These are phyloP conservation scores for Tephrocybe sp. DNA, from an alignment of 768 basidiomycete species.

Conservation along the genomic window DNA sequence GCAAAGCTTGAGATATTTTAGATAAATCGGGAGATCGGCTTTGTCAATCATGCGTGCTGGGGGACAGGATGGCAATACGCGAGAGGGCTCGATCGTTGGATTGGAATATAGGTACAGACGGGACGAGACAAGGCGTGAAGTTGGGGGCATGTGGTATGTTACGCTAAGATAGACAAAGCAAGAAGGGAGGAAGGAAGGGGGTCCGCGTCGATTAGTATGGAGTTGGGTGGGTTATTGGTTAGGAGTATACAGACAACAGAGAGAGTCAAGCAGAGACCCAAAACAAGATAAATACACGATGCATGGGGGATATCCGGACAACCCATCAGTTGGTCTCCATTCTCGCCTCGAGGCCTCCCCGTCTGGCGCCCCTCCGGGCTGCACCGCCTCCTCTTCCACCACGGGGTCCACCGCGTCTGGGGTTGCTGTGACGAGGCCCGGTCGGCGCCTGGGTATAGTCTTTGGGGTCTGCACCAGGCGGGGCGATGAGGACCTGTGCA, in stretches of 20 bases:
- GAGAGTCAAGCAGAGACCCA: not conserved
- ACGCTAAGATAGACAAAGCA: no score
- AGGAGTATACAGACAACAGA: no score
- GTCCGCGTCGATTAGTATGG: no score
- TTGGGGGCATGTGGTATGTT: not conserved
- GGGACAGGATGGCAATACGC: no score
- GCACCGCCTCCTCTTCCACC: slow-evolving; percentile 38
- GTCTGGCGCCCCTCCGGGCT: slow-evolving; percentile 33
- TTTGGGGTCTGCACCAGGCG: slow-evolving; percentile 61
- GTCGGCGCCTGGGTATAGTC: slow-evolving; percentile 42
- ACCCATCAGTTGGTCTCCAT: slow-evolving; percentile 55
- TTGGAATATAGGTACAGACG: no score
- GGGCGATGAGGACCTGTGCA: slow-evolving; percentile 65
- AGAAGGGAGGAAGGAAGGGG: no score
- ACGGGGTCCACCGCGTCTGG: slow-evolving; percentile 36
- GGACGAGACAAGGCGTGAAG: no score
- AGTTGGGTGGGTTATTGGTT: no score
- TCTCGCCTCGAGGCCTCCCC: slow-evolving; percentile 35
- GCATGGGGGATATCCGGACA: not conserved
- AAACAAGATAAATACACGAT: not conserved
- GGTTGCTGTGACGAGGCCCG: slow-evolving; percentile 25
- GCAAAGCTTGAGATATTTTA: no score
- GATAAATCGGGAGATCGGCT: no score
- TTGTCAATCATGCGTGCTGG: no score
- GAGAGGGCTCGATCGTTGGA: no score